Percentiles rank a stretch among this genome's conserved stretches.
Conservation (phyloP, 805 yeast genomes). For the Candida montana region DNA sequence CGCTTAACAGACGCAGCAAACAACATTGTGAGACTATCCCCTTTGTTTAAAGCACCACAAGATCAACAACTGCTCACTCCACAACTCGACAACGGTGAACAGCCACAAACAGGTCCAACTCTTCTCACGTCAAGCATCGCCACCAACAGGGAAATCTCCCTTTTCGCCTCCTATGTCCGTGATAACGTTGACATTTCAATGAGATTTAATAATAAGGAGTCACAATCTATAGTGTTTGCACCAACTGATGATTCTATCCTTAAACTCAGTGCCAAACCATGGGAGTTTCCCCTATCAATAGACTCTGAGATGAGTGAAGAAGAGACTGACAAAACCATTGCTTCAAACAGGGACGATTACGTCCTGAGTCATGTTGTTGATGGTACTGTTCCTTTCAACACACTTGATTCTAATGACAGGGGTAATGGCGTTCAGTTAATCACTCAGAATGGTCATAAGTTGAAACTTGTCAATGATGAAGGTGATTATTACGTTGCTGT, state of each 20-base stretch:
- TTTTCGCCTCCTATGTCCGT: constrained; percentile 68
- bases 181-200: constrained; percentile 46
- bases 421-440: constrained; percentile 27
- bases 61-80: constrained; percentile 14
- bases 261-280: constrained; percentile 54
- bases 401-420: constrained; percentile 13
- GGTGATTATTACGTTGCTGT: constrained; percentile 31
- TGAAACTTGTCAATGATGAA: constrained; percentile 33
- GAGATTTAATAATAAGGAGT: constrained; percentile 40
- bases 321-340: constrained; percentile 44
- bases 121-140: constrained; percentile 28
- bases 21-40: constrained; percentile 3
- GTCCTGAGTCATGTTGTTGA: constrained; percentile 57
- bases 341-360: constrained; percentile 50
- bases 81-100: constrained; percentile 20
- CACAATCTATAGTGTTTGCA: constrained; percentile 54
- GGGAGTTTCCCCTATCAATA: constrained; percentile 66
- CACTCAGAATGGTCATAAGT: constrained; percentile 30
- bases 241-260: constrained; percentile 63
- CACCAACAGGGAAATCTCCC: constrained; percentile 39
- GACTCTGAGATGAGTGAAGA: constrained; percentile 28
- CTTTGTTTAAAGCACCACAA: constrained; percentile 19
- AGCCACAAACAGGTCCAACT: constrained; percentile 25
- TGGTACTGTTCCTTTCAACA: constrained; percentile 22
- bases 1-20: neutral